phyloP scores from a whole-genome alignment of 1,284 basidiomycete genomes.

The Malassezia pachydermatis region DNA sequence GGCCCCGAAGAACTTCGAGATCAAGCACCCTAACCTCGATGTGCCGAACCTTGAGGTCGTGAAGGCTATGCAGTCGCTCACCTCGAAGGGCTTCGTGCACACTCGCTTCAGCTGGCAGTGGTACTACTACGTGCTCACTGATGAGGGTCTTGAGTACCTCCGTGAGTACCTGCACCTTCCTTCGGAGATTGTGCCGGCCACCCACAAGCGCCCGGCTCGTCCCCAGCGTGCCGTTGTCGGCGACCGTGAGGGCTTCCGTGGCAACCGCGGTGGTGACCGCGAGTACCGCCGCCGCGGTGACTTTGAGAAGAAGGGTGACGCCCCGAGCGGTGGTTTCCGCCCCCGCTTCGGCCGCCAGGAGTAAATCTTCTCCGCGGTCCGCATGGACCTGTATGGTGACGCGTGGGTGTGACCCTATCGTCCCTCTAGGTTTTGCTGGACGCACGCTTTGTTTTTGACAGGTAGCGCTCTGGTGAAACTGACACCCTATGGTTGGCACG shows the following conservation, averaged over 20 bases:
- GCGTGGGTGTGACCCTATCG: not conserved
- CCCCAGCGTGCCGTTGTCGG: conserved; percentile 37
- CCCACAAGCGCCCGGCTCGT: conserved; percentile 47
- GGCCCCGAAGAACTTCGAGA: conserved; percentile 98
- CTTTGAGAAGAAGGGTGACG: conserved; percentile 45
- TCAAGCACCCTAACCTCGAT: conserved; percentile 92
- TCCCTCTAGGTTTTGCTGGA: not conserved
- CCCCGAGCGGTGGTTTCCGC: conserved; percentile 44
- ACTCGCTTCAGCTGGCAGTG: conserved; percentile 61
- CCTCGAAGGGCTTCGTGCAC: conserved; percentile 89
- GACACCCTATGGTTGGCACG: conserved; percentile 14
- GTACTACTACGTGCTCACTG: conserved; percentile 49
- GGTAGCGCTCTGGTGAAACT: not conserved
- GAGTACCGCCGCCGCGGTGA: conserved; percentile 43
- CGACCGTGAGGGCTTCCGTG: conserved; percentile 39
- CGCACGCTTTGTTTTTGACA: not conserved
- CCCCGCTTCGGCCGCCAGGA: conserved; percentile 46
- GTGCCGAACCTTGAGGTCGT: conserved; percentile 97
- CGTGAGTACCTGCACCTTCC: conserved; percentile 48
- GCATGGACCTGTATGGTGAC: conserved; percentile 1
- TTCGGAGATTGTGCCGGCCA: conserved; percentile 47
- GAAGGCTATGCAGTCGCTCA: conserved; percentile 97
- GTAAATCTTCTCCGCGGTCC: conserved; percentile 20
- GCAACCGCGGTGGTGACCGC: conserved; percentile 43
- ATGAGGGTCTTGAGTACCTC: conserved; percentile 48